phyloP scores from a whole-genome alignment of 192 early-diverging fungal species.

The Diversispora eburnea region DNA sequence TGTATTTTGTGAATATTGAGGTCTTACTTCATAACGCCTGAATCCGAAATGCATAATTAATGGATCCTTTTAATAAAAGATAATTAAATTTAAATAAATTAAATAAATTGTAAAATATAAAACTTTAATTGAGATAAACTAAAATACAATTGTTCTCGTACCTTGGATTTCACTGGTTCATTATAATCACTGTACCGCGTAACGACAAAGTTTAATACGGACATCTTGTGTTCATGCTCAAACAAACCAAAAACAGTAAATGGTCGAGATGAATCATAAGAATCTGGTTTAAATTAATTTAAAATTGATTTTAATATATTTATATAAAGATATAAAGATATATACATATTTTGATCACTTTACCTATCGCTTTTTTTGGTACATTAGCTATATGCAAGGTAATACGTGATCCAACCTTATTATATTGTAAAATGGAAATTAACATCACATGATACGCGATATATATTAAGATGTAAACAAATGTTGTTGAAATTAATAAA shows the following conservation, averaged over 20 bases:
- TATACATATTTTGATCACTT: background rate
- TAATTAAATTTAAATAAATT: background rate
- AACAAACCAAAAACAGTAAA: slow-evolving; percentile 56
- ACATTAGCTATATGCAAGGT: slow-evolving; percentile 71
- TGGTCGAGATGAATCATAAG: slow-evolving; percentile 45
- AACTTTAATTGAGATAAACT: background rate
- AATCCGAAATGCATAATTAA: slow-evolving; percentile 86
- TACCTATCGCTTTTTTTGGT: slow-evolving; percentile 55
- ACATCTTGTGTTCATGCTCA: slow-evolving; percentile 93
- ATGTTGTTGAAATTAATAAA: background rate
- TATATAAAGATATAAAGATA: background rate
- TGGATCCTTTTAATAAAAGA: slow-evolving; percentile 53
- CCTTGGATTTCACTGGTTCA: slow-evolving; percentile 83
- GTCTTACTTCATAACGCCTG: slow-evolving; percentile 77
- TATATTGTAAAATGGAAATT: slow-evolving; percentile 25
- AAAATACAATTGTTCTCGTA: slow-evolving; percentile 10
- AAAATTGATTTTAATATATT: background rate
- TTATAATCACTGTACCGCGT: slow-evolving; percentile 70
- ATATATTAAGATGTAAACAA: too few relatives aligned
- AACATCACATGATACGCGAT: too few relatives aligned
- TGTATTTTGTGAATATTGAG: slow-evolving; percentile 88
- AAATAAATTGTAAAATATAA: background rate
- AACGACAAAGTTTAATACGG: slow-evolving; percentile 77
- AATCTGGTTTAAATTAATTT: slow-evolving; percentile 35
- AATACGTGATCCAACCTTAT: slow-evolving; percentile 65